Conservation (phyloP, 495 filamentous ascomycete species). For the Cetradonia linearis region DNA sequence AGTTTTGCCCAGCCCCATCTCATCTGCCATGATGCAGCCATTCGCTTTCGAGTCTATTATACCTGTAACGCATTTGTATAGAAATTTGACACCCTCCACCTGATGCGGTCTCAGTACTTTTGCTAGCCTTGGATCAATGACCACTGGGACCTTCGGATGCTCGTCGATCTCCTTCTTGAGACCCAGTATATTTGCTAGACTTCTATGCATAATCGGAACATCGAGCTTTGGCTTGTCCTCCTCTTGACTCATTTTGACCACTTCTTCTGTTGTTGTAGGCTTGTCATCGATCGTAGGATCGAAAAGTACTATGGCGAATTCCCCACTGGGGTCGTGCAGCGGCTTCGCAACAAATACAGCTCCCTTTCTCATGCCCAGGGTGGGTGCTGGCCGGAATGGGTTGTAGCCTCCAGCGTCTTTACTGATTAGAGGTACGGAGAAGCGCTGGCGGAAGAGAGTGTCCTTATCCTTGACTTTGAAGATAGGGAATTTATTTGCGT, state of each 20-base stretch:
- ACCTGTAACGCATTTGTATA: slow-evolving; percentile 88
- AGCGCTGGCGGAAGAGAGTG: slow-evolving; percentile 66
- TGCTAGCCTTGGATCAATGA: slow-evolving; percentile 84
- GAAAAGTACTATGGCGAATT: slow-evolving; percentile 93
- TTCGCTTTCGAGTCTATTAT: slow-evolving; percentile 89
- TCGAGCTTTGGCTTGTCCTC: slow-evolving; percentile 52
- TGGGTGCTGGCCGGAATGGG: slow-evolving; percentile 67
- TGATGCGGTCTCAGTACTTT: slow-evolving; percentile 96
- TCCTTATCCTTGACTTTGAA: slow-evolving; percentile 87
- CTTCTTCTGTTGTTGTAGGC: slow-evolving; percentile 39
- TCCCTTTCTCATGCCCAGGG: slow-evolving; percentile 74
- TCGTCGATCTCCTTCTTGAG: slow-evolving; percentile 81
- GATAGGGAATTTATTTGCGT: slow-evolving; percentile 80
- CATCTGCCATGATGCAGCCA: slow-evolving; percentile 99
- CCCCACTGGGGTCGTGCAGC: slow-evolving; percentile 87
- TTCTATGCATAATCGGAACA: slow-evolving; percentile 80
- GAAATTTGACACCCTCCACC: slow-evolving; percentile 95
- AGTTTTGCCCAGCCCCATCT: slow-evolving; percentile 97
- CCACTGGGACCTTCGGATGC: slow-evolving; percentile 83
- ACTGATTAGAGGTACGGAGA: slow-evolving; percentile 76
- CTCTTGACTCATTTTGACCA: slow-evolving; percentile 42
- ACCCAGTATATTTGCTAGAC: slow-evolving; percentile 88
- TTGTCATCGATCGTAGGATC: slow-evolving; percentile 88
- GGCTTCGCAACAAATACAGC: slow-evolving; percentile 81
- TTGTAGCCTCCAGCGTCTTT: slow-evolving; percentile 65